A percentile compares a stretch with the other conserved stretches of the same genome.
These are phyloP conservation scores for Limnanthes douglasii DNA, from an alignment of 345 rosid genomes.

Conservation along the genomic window DNA sequence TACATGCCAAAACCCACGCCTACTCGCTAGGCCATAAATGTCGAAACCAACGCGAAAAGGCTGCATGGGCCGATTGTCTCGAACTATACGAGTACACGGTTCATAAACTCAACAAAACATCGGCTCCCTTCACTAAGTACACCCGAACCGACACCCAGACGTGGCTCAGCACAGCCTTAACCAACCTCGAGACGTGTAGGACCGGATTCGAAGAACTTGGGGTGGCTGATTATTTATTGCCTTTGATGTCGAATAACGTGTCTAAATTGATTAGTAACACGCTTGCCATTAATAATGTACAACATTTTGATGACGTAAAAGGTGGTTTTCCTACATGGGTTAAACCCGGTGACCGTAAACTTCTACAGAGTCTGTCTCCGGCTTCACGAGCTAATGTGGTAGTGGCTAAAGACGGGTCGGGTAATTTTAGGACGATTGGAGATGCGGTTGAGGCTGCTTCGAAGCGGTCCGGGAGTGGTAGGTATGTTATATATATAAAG, in stretches of 20 bases:
- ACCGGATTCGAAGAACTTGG: constrained; percentile 65
- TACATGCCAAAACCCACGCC: constrained; percentile 22
- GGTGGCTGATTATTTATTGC: constrained; percentile 29
- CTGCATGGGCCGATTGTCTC: constrained; percentile 66
- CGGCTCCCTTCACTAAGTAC: constrained; percentile 25
- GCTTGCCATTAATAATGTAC: constrained; percentile 44
- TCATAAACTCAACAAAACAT: constrained; percentile 40
- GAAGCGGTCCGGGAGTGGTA: constrained; percentile 28
- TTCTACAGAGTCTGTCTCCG: constrained; percentile 39
- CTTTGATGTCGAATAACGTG: constrained; percentile 69
- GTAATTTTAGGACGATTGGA: constrained; percentile 42
- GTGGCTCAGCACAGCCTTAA: constrained; percentile 92
- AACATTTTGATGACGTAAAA: constrained; percentile 17
- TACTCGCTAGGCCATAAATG: constrained; percentile 34
- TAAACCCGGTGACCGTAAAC: constrained; percentile 54
- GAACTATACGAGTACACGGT: constrained; percentile 31
- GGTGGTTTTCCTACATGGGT: constrained; percentile 75
- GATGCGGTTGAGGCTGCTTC: constrained; percentile 54
- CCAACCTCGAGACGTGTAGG: constrained; percentile 66
- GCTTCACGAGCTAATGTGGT: constrained; percentile 37
- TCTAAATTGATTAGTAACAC: constrained; percentile 51
- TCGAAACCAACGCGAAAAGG: constrained; percentile 32
- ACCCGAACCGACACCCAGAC: constrained; percentile 56
- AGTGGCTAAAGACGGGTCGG: constrained; percentile 89
- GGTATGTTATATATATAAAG: constrained; percentile 65